Evolutionary conservation across 441 rosid species (phyloP).

Genomic region (Manihot esculenta): DNA sequence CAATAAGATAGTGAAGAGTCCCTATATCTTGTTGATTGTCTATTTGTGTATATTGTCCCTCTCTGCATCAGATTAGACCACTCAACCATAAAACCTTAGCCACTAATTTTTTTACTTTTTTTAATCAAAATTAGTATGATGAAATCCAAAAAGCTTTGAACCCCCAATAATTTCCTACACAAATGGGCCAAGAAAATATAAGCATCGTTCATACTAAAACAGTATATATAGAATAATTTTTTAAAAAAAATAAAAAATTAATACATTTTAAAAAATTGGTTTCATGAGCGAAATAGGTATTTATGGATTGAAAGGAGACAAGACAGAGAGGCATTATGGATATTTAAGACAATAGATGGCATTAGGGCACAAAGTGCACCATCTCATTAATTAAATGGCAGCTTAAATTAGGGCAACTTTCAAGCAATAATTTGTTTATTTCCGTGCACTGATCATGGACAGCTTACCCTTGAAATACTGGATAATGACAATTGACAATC

Average conservation of each 20-base stretch:
- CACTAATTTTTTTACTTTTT: background rate
- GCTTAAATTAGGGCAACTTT: background rate
- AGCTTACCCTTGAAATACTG: conserved; percentile 15
- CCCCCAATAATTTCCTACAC: conserved; percentile 8
- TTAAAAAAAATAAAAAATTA: no score
- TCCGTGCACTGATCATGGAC: conserved; percentile 28
- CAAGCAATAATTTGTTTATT: conserved; percentile 13
- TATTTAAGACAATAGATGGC: conserved; percentile 14
- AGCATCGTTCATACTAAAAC: background rate
- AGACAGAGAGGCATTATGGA: no score
- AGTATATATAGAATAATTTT: no score
- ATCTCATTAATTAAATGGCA: conserved; percentile 15
- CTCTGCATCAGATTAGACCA: conserved; percentile 22
- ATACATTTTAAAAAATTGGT: no score
- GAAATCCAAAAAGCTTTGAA: background rate
- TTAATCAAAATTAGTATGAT: background rate
- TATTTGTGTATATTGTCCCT: conserved; percentile 1
- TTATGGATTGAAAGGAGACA: no score
- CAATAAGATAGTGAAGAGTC: no score
- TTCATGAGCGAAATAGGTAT: no score
- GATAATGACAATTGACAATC: background rate
- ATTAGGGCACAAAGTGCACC: conserved; percentile 23
- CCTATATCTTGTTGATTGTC: conserved; percentile 8
- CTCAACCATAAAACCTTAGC: conserved; percentile 10
- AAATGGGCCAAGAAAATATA: conserved; percentile 4